Base-by-base conservation (phyloP, 352 stramenopile species). In the Poterioochromonas sp. region DNA sequence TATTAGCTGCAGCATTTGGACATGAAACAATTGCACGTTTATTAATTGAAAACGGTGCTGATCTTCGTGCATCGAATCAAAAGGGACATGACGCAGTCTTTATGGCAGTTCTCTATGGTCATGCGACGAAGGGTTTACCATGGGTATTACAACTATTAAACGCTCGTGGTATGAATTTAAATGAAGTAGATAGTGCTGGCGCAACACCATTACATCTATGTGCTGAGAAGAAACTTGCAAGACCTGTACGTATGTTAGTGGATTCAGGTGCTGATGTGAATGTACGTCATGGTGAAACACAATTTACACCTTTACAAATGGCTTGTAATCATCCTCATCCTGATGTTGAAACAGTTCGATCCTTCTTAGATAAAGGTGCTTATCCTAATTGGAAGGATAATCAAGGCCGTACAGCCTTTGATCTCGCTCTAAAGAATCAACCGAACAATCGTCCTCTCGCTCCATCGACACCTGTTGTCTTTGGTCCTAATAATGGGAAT, bases 301-400 rank as follows among this genome's bases (percentile, higher is more conserved):
- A 54, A 35, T 35, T 51, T 5, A 58, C 65, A 2, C 65, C 65
- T 3, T n/a, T 74, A 12, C 65, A 74, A 54, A 53, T 74, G 43
- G 65, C 65, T 15, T 74, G 65, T 37, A 58, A 1, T 35, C 40
- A 51, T 35, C 3, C 18, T 18, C 18, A 3, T 2, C 65, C 65
- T n/a, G 65, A 74, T 54, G 65, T 74, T 0, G 65, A 74, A 54
- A 74, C 65, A 5, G 53, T 74, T 35, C 37, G 65, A 26, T 58
- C 39, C 2, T 74, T 74, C 29, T n/a, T 74, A 39, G 65, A 74
- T 35, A 51, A 74, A 39, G 65, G 65, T 3, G 65, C 65, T 51
- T 74, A 74, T 54, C 65, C 65, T 15, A 74, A 74, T 74, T 74
- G 65, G 65, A 53, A 39, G 40, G 65, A 74, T 54, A 1, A 54